Percentiles rank a stretch among this genome's conserved stretches.
phyloP scores from a whole-genome alignment of 768 basidiomycete genomes.

The Podaxis sp. region DNA sequence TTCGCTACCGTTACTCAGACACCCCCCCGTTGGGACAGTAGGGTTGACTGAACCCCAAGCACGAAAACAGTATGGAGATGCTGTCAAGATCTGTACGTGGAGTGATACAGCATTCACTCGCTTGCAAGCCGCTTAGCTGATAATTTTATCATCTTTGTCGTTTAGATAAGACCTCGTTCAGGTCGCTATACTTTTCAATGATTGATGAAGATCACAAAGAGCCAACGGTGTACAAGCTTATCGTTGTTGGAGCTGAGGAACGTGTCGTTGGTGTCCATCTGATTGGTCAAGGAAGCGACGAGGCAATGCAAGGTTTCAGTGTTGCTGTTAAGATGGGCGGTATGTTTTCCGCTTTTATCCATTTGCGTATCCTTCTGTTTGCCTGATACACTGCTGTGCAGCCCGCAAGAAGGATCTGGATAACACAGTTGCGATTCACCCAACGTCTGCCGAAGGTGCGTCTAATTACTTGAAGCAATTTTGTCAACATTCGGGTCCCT shows the following conservation, averaged over 20 bases:
- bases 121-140: too few species aligned
- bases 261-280: conserved; percentile 96
- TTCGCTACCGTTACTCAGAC: conserved; percentile 43
- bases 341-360: conserved; percentile 23
- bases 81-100: conserved; percentile 86
- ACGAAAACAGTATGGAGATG: conserved; percentile 80
- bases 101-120: background rate
- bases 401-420: conserved; percentile 83
- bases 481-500: background rate
- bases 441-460: conserved; percentile 80
- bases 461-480: conserved; percentile 8
- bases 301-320: conserved; percentile 92
- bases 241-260: conserved; percentile 86
- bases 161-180: conserved; percentile 77
- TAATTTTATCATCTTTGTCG: too few species aligned
- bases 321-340: conserved; percentile 98
- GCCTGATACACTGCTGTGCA: conserved; percentile 19
- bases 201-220: conserved; percentile 89
- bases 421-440: conserved; percentile 90
- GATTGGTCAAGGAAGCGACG: conserved; percentile 89
- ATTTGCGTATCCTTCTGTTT: conserved; percentile 5
- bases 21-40: conserved; percentile 94
- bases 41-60: conserved; percentile 95
- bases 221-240: conserved; percentile 91
- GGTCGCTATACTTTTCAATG: conserved; percentile 91